Evolutionary conservation across 2,329 filamentous ascomycete species (phyloP).

Genomic region (Pleomassaria siparia): DNA sequence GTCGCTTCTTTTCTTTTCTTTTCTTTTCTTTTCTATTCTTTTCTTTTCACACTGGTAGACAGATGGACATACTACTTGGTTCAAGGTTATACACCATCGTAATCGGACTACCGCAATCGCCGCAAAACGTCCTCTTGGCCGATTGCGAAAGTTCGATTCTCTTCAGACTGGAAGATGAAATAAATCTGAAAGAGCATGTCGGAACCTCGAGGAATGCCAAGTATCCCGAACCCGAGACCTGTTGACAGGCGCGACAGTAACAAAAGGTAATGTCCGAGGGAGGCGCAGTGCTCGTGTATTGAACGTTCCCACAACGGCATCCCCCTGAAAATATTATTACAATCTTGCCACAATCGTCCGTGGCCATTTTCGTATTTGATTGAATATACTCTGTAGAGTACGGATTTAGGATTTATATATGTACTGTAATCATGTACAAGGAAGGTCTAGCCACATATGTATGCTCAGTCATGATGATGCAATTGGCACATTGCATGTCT

Average conservation of each 20-base stretch:
- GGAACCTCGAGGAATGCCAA: slow-evolving; percentile 47
- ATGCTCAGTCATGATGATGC: background rate
- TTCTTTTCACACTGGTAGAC: too few relatives aligned
- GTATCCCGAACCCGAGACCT: slow-evolving; percentile 50
- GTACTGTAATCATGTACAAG: too few relatives aligned
- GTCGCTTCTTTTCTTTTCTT: too few relatives aligned
- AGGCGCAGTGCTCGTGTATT: slow-evolving; percentile 42
- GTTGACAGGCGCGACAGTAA: slow-evolving; percentile 54
- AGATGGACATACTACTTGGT: slow-evolving; percentile 20
- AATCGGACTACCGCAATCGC: slow-evolving; percentile 50
- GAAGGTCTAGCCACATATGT: background rate
- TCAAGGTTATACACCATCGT: slow-evolving; percentile 46
- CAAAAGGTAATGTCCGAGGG: slow-evolving; percentile 46
- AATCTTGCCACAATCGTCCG: background rate
- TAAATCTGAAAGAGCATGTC: slow-evolving; percentile 37
- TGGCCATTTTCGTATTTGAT: background rate
- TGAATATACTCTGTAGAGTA: too few relatives aligned
- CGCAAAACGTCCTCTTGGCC: slow-evolving; percentile 50
- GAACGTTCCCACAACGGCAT: slow-evolving; percentile 48
- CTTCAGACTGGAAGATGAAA: slow-evolving; percentile 29
- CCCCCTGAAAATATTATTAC: slow-evolving; percentile 41
- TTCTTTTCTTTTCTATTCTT: too few relatives aligned
- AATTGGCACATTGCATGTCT: background rate
- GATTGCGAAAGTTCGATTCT: slow-evolving; percentile 41
- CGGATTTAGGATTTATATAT: too few relatives aligned